These are phyloP conservation scores for Capronia coronata DNA, from an alignment of 2,329 filamentous ascomycete genomes.

Conservation along the genomic window DNA sequence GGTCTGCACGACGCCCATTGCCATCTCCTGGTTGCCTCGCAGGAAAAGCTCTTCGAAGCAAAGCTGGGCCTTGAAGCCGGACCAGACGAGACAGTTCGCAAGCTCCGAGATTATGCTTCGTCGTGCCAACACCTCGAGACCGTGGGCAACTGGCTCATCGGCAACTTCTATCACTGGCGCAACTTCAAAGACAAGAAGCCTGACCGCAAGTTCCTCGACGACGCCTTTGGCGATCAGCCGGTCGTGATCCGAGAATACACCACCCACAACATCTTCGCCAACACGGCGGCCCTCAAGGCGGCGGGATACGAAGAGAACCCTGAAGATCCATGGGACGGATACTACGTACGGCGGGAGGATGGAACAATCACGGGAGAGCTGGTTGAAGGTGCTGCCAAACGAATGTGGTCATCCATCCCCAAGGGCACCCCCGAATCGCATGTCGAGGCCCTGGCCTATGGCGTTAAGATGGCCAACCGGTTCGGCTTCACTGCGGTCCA, in stretches of 20 bases:
- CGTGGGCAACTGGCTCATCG: conserved; percentile 17
- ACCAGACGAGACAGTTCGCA: conserved; percentile 8
- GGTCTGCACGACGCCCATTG: conserved; percentile 36
- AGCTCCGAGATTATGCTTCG: conserved; percentile 8
- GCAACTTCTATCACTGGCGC: conserved; percentile 13
- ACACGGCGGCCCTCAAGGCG: conserved; percentile 12
- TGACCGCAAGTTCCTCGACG: conserved; percentile 14
- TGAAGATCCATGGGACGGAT: conserved; percentile 13
- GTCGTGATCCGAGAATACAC: conserved; percentile 15
- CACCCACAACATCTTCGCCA: conserved; percentile 15
- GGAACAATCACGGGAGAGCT: conserved; percentile 17
- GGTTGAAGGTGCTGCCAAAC: conserved; percentile 10
- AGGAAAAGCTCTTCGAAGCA: conserved; percentile 12
- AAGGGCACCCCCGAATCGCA: conserved; percentile 8
- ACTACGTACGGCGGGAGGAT: conserved; percentile 15
- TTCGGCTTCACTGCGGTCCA: conserved; percentile 16
- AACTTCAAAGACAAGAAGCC: conserved; percentile 14
- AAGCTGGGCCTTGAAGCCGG: conserved; percentile 8
- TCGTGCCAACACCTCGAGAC: conserved; percentile 10
- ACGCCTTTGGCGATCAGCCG: conserved; percentile 13
- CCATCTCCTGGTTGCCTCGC: conserved; percentile 27
- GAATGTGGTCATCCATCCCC: conserved; percentile 10
- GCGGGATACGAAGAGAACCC: conserved; percentile 11
- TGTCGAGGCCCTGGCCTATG: conserved; percentile 26
- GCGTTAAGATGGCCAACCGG: conserved; percentile 29